Evolutionary conservation across 129 eudicot species (phyloP), one percentile per base, ranked within the genome.

Genomic region (Ambrosia artemisiifolia): DNA sequence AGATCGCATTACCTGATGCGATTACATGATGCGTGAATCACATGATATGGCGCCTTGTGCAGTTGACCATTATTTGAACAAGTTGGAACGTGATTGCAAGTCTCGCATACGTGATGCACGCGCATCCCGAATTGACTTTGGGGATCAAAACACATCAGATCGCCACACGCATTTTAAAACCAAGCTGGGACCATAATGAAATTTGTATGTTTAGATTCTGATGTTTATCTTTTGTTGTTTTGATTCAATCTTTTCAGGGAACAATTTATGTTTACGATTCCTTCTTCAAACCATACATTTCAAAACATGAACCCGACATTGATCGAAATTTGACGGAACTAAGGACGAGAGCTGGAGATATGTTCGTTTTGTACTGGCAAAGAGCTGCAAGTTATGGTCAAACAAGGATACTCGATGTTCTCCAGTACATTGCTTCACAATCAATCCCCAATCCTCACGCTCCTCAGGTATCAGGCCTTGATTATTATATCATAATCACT

Each of bases 341-440:
- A 35, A 79, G 64, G 53, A 79, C 70, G 1, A 72, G 83, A 61
- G 74, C 62, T 79, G 78, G 74, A 44, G 74, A 79, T 65, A 79
- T 85, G 73, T 83, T 81, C 42, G 79, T 83, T 55, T 67, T 81
- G 75, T 86, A 94, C 78, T 88, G 93, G 87, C 95, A 94, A 70
- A 84, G 69, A 67, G 87, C 88, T 70, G 83, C 86, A 1, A 88
- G 85, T 78, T 88, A 88, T 62, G 78, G 80, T 75, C 99, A 94
- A 79, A 94, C 99, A 1, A 79, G 99, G 81, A 59, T 86, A 32
- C 86, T 86, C 18, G 97, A 94, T 16, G 50, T 94, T 69, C 82
- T 94, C 79, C 99, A 94, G 34, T 94, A 81, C 82, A 66, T 94
- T 83, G 97, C 99, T 76, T 79, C 92, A 40, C 97, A 94, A 63